Base-by-base conservation (phyloP, 2,329 filamentous ascomycete species). In the Phaeosphaeriaceae sp. region DNA sequence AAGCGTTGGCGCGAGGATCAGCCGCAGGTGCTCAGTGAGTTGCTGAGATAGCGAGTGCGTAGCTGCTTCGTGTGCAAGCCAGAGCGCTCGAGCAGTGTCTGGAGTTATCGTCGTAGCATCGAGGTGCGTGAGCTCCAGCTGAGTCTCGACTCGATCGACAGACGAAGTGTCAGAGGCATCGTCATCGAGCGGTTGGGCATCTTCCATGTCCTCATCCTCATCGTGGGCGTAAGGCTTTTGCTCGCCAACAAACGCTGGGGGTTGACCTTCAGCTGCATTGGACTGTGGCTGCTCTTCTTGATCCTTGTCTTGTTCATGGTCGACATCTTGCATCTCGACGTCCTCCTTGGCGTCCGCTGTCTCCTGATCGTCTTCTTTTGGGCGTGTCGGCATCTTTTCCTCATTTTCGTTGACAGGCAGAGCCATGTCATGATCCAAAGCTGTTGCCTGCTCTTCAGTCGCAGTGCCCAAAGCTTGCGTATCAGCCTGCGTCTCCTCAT, bases 1-100 rank as follows among this genome's bases (percentile, higher is more conserved):
- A 53, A 96, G 89, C 0, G 94, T 98, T 0, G 96, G 95, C 0
- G 92, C 92, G 41, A 99, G 89, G 70, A 99, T 98, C 15, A 99
- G 88, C 24, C 95, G 92, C 19, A 99, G 89, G 73, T 98, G 95
- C 64, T 97, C 95, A 1, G 94, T 97, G 15, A 99, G 84, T 1
- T 92, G 89, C 56, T 97, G 86, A 0, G 95, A 96, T 56, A 97
- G 89, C 48, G 90, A 85, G 64, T 95, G 92, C 0, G 95, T 98
- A 54, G 89, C 86, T 60, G 85, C 85, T 78, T 98, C 93, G 79
- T 96, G 95, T 57, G 89, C 85, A 10, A 88, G 86, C 95, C 96
- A 99, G 69, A 94, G 87, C 52, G 87, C 83, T 58, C 92, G 87
- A 24, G 93, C 88, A 61, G 86, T 83, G 24, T 83, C 80, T 40